A percentile compares a stretch with the other conserved stretches of the same genome.
Conservation (phyloP, 1,139 yeast genomes). For the Blastobotrys elegans region DNA sequence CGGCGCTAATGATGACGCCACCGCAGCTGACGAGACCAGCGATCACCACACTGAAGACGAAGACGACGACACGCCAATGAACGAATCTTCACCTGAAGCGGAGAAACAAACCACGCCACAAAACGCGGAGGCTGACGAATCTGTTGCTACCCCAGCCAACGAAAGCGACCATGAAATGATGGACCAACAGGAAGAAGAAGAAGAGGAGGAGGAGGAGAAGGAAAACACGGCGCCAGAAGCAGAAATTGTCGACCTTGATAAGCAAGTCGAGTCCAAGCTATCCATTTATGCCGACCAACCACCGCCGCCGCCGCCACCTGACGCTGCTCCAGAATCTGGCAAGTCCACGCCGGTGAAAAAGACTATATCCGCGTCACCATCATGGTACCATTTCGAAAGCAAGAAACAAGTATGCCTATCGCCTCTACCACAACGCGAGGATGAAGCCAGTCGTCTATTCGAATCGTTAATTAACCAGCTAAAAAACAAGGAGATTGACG, state of each 20-base stretch:
- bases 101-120: neutral
- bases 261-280: constrained; percentile 9
- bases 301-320: neutral
- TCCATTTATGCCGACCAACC: constrained; percentile 9
- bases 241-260: neutral
- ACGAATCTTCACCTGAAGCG: neutral
- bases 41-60: neutral
- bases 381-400: constrained; percentile 22
- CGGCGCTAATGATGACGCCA: neutral
- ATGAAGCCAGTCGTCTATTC: constrained; percentile 24
- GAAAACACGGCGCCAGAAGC: neutral
- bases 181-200: neutral
- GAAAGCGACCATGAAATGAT: constrained; percentile 2
- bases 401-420: constrained; percentile 22
- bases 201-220: constrained; percentile 1
- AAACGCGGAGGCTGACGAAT: neutral
- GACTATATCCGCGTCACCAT: neutral
- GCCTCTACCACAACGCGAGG: constrained; percentile 23
- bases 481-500: constrained; percentile 19
- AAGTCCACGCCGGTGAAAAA: neutral
- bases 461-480: constrained; percentile 21
- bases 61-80: neutral
- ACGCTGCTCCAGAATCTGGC: neutral
- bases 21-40: neutral
- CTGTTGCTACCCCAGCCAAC: neutral